These are phyloP conservation scores for Dendrostoma leiphaemia DNA, from an alignment of 2,329 filamentous ascomycete genomes.

Conservation along the genomic window DNA sequence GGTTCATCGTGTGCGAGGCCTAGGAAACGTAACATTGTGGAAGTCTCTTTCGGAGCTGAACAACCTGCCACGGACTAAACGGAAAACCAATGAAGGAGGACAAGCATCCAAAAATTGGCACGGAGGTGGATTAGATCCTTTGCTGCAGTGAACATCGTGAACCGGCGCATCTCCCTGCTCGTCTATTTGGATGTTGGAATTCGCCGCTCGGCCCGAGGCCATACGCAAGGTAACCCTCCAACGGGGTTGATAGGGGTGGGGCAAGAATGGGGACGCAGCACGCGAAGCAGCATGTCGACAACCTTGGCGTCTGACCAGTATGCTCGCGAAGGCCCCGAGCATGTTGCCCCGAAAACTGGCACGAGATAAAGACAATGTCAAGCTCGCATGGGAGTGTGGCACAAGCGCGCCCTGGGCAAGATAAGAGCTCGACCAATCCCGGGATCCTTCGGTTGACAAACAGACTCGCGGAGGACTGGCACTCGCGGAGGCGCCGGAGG, in stretches of 20 bases:
- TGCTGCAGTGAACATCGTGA: no score
- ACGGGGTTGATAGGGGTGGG: conserved; percentile 1
- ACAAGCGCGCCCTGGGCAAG: not conserved
- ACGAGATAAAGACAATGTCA: not conserved
- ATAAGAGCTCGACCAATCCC: not conserved
- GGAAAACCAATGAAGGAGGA: no score
- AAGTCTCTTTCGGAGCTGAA: no score
- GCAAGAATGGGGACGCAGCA: conserved; percentile 5
- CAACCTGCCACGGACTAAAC: no score
- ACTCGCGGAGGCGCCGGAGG: no score
- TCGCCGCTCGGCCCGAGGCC: no score
- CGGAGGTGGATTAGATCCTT: no score
- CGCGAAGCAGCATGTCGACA: not conserved
- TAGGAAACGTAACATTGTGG: conserved; percentile 14
- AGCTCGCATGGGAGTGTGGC: not conserved
- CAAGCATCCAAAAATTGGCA: no score
- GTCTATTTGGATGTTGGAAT: no score
- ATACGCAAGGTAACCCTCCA: no score
- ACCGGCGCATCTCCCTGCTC: no score
- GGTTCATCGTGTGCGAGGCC: conserved; percentile 1
- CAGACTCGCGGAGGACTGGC: no score
- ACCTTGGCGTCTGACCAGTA: not conserved
- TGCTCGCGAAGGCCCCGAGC: not conserved
- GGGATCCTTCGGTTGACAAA: not conserved
- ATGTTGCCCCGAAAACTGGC: not conserved